Conservation (phyloP, 306 rosid genomes). For the Gynostemma pentaphyllum region DNA sequence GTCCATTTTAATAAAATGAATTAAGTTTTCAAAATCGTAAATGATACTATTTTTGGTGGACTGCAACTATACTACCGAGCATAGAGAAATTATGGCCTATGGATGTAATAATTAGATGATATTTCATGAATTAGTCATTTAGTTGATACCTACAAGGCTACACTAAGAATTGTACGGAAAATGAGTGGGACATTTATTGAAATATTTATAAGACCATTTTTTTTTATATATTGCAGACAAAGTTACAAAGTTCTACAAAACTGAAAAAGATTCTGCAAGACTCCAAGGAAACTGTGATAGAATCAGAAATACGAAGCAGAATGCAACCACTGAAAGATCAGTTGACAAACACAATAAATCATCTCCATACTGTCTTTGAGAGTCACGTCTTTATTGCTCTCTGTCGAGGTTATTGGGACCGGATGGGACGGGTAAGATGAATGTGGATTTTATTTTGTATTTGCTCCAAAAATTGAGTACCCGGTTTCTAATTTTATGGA, state of each 20-base stretch:
- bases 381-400: constrained; percentile 66
- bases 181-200: background rate
- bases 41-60: background rate
- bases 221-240: constrained; percentile 42
- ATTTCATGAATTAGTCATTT: background rate
- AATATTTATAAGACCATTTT: background rate
- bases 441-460: background rate
- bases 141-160: no score
- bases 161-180: background rate
- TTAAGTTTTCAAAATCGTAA: background rate
- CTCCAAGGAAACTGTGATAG: constrained; percentile 68
- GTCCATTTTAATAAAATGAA: background rate
- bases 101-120: background rate
- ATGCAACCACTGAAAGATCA: constrained; percentile 82
- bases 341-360: constrained; percentile 52
- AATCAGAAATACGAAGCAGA: constrained; percentile 68
- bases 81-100: background rate
- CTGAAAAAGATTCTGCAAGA: constrained; percentile 92
- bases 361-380: constrained; percentile 57
- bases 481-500: background rate
- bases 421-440: constrained; percentile 74
- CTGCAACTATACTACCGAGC: background rate
- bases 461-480: background rate
- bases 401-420: constrained; percentile 94
- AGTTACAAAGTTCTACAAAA: constrained; percentile 75